Evolutionary conservation across 1,284 basidiomycete species (phyloP), one percentile per base, ranked within the genome.

Genomic region (Trichosporon sp.): DNA sequence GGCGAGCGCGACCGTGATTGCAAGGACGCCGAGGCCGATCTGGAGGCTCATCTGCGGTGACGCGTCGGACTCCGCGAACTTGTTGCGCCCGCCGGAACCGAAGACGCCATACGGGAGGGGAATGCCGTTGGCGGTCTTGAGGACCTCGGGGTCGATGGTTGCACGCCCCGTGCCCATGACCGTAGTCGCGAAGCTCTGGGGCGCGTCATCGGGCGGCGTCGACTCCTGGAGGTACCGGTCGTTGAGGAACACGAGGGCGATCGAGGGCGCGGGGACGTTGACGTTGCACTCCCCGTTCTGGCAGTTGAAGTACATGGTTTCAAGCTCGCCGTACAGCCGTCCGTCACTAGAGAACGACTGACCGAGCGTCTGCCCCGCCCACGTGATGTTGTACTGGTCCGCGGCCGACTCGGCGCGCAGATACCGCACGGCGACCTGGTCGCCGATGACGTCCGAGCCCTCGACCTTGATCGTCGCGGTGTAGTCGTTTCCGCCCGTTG

Each of bases 321-420:
- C 76, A 32, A 87, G 81, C 0, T 80, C 76, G 29, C 89, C 89
- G 62, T 84, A 81, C 12, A 88, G 84, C 35, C 88, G 86, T 0
- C 91, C 91, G 74, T 90, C 90, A 1, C 87, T 88, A 42, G 84
- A 79, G 78, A 90, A 92, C 23, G 82, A 83, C 6, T 80, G 83
- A 18, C 91, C 91, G 69, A 91, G 87, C 0, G 89, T 91, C 87
- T 93, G 83, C 62, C 87, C 87, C 6, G 86, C 85, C 91, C 91
- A 93, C 0, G 88, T 90, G 74, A 91, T 88, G 78, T 91, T 89
- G 72, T 84, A 85, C 76, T 90, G 91, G 71, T 88, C 86, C 3
- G 87, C 83, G 2, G 91, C 88, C 0, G 85, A 77, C 0, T 75
- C 63, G 4, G 85, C 84, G 18, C 77, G 65, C 62, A 87, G 73